Conservation (phyloP, 768 basidiomycete species). For the Sarcomyxa edulis region DNA sequence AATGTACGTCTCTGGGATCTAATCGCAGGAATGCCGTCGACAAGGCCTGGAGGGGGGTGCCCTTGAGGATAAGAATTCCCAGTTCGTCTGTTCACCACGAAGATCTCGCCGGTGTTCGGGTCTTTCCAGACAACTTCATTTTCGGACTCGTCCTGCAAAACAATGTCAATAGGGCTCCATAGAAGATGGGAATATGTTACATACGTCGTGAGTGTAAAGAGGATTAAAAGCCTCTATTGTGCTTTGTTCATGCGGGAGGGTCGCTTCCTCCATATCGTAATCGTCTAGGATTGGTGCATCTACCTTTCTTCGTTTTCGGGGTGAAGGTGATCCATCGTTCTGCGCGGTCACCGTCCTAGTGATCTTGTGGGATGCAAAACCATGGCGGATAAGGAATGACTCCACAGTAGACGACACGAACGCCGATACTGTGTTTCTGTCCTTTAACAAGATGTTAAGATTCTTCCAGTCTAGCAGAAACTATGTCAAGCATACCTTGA, state of each 20-base stretch:
- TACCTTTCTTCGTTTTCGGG: constrained; percentile 50
- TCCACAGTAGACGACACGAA: constrained; percentile 58
- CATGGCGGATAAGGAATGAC: constrained; percentile 58
- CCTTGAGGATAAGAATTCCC: constrained; percentile 54
- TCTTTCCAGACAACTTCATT: constrained; percentile 55
- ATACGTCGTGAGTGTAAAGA: constrained; percentile 7
- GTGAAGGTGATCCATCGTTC: constrained; percentile 24
- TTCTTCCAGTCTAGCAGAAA: constrained; percentile 7
- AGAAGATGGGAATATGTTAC: constrained; percentile 5
- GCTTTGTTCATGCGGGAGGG: not conserved
- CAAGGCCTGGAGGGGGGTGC: constrained; percentile 5
- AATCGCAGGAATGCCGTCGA: not conserved
- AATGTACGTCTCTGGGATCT: no score
- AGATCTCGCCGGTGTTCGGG: constrained; percentile 51
- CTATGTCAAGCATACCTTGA: constrained; percentile 46
- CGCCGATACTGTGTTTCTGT: constrained; percentile 45
- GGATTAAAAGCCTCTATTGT: not conserved
- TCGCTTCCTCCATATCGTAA: constrained; percentile 5
- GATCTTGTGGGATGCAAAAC: constrained; percentile 39
- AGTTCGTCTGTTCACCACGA: constrained; percentile 60
- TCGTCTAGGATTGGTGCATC: constrained; percentile 11
- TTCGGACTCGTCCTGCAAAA: constrained; percentile 14
- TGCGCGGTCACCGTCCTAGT: constrained; percentile 7
- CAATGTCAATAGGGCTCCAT: constrained; percentile 5
- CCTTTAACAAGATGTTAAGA: constrained; percentile 30